Base-by-base conservation (phyloP, 208 protist genomes). In the Phytomonas serpens region DNA sequence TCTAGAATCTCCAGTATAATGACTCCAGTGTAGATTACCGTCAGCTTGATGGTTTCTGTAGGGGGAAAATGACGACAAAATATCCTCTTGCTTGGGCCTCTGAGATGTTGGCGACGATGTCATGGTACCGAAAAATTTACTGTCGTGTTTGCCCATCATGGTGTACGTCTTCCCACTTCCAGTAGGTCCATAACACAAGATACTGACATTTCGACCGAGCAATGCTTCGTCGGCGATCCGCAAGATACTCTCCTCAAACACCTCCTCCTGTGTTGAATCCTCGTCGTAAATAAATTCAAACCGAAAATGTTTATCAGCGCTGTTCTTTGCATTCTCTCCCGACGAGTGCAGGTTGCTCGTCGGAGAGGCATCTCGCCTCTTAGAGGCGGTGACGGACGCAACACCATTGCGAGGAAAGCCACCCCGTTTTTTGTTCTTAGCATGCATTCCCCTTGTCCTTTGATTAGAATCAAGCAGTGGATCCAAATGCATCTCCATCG, bases 101-200 rank as follows among this genome's bases (percentile, higher is more conserved):
- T 40, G n/a, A 38, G 73, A 7, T 6, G 57, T n/a, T 72, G n/a
- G 23, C 36, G 67, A 36, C 52, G 52, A 57, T 52, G 65, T 23
- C 38, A 38, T 27, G 19, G 70, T 27, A n/a, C 34, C 52, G 16
- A 61, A 9, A 42, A 16, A 51, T 38, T 27, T 52, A 73, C 30
- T 52, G 14, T 34, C 4, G 73, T 65, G 61, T 52, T 78, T 78
- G 38, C 90, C 90, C 83, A 96, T 96, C 87, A 96, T 93, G 76
- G 86, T 96, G 76, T 89, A 90, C 38, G 90, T 96, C 80, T 96
- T 96, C 32, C 90, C 90, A 67, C 90, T 96, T 38, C 90, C 90
- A 5, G 90, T 96, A 1, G 90, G 88, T 11, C 90, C 90, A 73
- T 93, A 93, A 72, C 90, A 96, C 32, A 93, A 74, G 62, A 96